Base-by-base conservation (phyloP, 495 filamentous ascomycete species). In the Hyaloscypha bicolor region DNA sequence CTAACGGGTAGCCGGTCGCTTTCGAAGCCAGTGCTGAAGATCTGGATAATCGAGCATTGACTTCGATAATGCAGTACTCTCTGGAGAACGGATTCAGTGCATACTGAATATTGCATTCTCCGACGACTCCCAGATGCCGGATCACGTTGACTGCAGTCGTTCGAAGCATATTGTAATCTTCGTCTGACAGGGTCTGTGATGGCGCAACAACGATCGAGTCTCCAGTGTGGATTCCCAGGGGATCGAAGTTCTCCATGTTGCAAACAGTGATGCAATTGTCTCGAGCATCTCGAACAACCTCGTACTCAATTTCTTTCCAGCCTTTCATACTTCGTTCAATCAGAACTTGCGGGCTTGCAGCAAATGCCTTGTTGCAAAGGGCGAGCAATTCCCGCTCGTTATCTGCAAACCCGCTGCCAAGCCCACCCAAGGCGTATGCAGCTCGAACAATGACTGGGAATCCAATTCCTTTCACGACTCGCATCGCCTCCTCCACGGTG, bases 171-270 rank as follows among this genome's bases (percentile, higher is more conserved):
- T 97, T 97, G 80, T 99, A 99, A 76, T 99, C 95, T 75, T 97
- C 94, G 68, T 99, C 96, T 11, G 93, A 95, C 33, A 99, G 86
- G 0, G 95, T 99, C 78, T 98, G 95, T 11, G 93, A 97, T 30
- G 95, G 95, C 5, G 95, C 96, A 25, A 99, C 95, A 63, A 99
- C 95, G 73, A 99, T 99, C 31, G 94, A 97, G 79, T 99, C 95
- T 77, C 95, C 95, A 9, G 95, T 99, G 74, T 99, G 95, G 64
- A 98, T 97, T 73, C 95, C 95, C 35, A 99, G 88, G 68, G 95
- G 95, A 79, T 99, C 95, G 71, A 99, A 98, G 78, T 99, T 99
- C 80, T 99, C 95, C 95, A 99, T 99, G 82, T 99, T 99, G 81
- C 95, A 99, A 69, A 99, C 95, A 8, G 95, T 99, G 77, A 99